phyloP scores from a whole-genome alignment of 1,284 basidiomycete genomes.

The Chiua sp. region DNA sequence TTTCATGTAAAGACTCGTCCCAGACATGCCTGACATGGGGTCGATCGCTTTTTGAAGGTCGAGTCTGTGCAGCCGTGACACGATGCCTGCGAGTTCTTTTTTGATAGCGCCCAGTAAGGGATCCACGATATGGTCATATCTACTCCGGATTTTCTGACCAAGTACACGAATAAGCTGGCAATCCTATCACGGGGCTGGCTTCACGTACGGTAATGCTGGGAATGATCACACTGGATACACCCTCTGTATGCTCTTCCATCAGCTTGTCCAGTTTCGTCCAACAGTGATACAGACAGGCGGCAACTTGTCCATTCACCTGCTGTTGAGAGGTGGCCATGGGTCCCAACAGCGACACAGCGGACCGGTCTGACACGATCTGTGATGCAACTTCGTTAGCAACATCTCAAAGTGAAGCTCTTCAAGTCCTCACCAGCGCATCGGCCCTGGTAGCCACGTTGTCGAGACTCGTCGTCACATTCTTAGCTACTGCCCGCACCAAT shows the following conservation, averaged over 20 bases:
- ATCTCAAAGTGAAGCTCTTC: neutral
- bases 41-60: constrained; percentile 80
- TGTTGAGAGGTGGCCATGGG: constrained; percentile 82
- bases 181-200: neutral
- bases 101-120: constrained; percentile 77
- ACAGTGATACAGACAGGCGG: constrained; percentile 80
- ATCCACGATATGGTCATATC: constrained; percentile 70
- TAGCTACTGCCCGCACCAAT: constrained; percentile 79
- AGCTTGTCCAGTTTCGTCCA: constrained; percentile 74
- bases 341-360: constrained; percentile 76
- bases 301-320: constrained; percentile 74
- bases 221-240: constrained; percentile 62
- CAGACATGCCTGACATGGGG: constrained; percentile 64
- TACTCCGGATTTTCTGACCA: constrained; percentile 58
- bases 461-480: constrained; percentile 69
- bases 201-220: constrained; percentile 65
- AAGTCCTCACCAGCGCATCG: constrained; percentile 68
- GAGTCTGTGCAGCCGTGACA: constrained; percentile 82
- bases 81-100: constrained; percentile 78
- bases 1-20: constrained; percentile 86
- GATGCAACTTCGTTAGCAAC: neutral
- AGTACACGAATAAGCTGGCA: constrained; percentile 2
- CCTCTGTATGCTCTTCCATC: constrained; percentile 71
- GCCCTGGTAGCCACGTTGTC: constrained; percentile 66
- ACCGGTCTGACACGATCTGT: constrained; percentile 79